Evolutionary conservation across 2,329 filamentous ascomycete genomes (phyloP), one percentile per base, ranked within the genome.

Genomic region (Bipolaris gigantea): DNA sequence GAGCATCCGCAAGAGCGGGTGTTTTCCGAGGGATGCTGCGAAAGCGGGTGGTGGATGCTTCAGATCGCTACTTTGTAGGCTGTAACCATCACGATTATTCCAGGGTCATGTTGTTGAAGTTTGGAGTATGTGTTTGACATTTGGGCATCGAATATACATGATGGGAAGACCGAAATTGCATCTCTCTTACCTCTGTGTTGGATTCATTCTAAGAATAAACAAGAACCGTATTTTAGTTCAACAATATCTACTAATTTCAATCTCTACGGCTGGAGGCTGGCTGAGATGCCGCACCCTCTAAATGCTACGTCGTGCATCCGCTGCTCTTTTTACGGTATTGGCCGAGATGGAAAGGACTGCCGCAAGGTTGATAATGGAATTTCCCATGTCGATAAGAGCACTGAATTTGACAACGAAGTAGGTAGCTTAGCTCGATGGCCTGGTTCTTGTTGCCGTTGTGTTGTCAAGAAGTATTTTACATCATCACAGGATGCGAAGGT

Each of bases 1-100:
- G 16, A 60, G 57, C 34, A 60, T 63, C 4, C 56, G 49, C 7
- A 49, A 49, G 9, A 55, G 57, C 1, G 59, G 63, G 6, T 44
- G 33, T 8, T 68, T 67, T 21, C 63, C 64, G 1, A 61, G 48
- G 27, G 41, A 55, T 5, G 53, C 43, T 11, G 66, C 69, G 1
- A 71, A 71, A 53, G 42, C 59, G 5, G 48, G 52, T 33, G 60
- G 63, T 16, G 63, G 65, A 0, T 66, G 65, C 48, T 57, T 69
- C 35, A 61, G 48, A 11, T 48, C 56, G 8, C 19, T 67, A 4
- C 50, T 67, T 33, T 41, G 25, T 6, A 51, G 56, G 6, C 23
- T 55, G 36, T 51, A 46, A n/a, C n/a, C 8, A n/a, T 18, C 18
- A 27, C 9, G 13, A 18, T 15, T 4, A n/a, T 15, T 35, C 11